phyloP scores from a whole-genome alignment of 306 rosid species.

The Trifolium subterraneum region DNA sequence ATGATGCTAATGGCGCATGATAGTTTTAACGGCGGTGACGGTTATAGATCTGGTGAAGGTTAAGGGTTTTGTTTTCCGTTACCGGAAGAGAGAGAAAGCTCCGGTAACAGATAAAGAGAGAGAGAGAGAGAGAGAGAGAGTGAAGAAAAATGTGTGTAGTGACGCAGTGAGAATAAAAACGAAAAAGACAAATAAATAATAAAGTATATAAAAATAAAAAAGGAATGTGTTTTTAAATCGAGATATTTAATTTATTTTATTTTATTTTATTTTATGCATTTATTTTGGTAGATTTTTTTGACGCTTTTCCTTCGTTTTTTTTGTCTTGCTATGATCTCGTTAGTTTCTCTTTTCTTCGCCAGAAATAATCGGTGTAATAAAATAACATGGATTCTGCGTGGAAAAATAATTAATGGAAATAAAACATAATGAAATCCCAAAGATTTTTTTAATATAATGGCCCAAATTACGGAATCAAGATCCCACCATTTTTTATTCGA shows the following conservation, averaged over 20 bases:
- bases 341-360: neutral
- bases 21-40: conserved; percentile 30
- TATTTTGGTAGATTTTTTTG: neutral
- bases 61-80: conserved; percentile 38
- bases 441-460: too few relatives aligned
- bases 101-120: conserved; percentile 32
- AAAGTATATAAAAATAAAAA: too few relatives aligned
- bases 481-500: too few relatives aligned
- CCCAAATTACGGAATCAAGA: too few relatives aligned
- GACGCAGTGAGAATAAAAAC: neutral
- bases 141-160: neutral
- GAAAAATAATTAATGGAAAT: too few relatives aligned
- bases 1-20: conserved; percentile 44
- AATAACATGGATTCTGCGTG: too few relatives aligned
- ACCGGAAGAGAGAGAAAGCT: conserved; percentile 40
- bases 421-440: too few relatives aligned
- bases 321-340: neutral
- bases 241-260: too few relatives aligned
- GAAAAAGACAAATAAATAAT: neutral
- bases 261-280: neutral
- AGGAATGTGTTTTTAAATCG: too few relatives aligned
- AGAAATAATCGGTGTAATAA: too few relatives aligned
- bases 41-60: conserved; percentile 62
- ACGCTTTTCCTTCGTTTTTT: neutral
- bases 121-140: conserved; percentile 17